These are phyloP conservation scores for Aspergillus tanneri DNA, from an alignment of 2,329 filamentous ascomycete species.

Conservation along the genomic window DNA sequence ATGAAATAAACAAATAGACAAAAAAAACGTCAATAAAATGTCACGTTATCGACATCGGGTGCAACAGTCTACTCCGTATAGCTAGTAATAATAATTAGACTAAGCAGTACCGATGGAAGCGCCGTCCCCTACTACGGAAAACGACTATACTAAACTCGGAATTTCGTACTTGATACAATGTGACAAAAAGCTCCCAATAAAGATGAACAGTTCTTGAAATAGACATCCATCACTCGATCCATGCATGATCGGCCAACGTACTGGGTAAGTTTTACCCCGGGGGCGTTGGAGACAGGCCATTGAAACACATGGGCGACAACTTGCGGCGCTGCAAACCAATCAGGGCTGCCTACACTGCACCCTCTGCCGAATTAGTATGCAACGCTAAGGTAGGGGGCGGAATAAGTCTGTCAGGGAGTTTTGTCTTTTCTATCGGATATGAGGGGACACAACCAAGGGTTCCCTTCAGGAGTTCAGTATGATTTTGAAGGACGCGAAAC, in stretches of 20 bases:
- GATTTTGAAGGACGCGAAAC: background rate
- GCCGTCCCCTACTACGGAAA: too few species aligned
- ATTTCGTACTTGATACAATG: background rate
- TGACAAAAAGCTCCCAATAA: background rate
- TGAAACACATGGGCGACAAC: constrained; percentile 8
- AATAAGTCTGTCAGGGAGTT: background rate
- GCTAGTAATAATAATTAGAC: too few species aligned
- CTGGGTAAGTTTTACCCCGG: constrained; percentile 1
- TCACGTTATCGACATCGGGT: too few species aligned
- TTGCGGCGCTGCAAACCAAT: background rate
- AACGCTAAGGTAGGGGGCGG: background rate
- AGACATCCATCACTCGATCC: background rate
- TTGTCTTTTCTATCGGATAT: too few species aligned
- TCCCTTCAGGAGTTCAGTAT: background rate
- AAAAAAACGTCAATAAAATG: too few species aligned
- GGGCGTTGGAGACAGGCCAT: constrained; percentile 3
- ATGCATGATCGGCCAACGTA: constrained; percentile 2
- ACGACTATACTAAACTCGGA: too few species aligned
- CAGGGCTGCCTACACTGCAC: background rate
- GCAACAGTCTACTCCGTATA: too few species aligned
- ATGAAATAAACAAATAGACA: too few species aligned
- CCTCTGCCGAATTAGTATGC: background rate
- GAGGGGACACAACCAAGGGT: background rate
- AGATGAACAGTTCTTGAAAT: constrained; percentile 8
- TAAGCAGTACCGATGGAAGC: too few species aligned